phyloP scores from a whole-genome alignment of 2,329 filamentous ascomycete genomes.

The Exophiala xenobiotica region DNA sequence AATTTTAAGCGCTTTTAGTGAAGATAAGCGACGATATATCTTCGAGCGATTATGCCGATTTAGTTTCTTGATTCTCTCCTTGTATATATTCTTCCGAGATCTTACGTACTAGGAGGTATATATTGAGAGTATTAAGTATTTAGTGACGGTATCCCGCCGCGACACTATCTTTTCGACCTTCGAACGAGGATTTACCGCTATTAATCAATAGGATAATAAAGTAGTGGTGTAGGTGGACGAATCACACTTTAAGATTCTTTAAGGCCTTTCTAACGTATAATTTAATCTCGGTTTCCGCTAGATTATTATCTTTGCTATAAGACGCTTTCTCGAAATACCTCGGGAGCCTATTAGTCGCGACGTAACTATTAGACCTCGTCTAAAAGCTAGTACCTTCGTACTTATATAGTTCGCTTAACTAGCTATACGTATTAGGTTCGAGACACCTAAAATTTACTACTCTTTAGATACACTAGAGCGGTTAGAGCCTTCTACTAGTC shows the following conservation, averaged over 20 bases:
- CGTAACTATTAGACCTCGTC: background rate
- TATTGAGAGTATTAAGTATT: conserved; percentile 32
- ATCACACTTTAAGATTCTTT: background rate
- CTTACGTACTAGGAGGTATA: conserved; percentile 36
- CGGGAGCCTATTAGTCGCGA: background rate
- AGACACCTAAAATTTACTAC: background rate
- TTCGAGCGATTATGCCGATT: background rate
- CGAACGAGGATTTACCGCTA: conserved; percentile 1
- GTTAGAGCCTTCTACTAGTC: background rate
- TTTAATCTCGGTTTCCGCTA: background rate
- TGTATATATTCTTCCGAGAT: conserved; percentile 41
- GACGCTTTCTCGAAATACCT: background rate
- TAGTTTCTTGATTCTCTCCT: conserved; percentile 37
- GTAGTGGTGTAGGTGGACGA: conserved; percentile 2
- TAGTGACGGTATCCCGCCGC: conserved; percentile 2
- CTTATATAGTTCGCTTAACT: background rate
- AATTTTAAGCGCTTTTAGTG: conserved; percentile 37
- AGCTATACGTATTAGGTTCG: background rate
- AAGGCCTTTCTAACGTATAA: background rate
- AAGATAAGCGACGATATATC: conserved; percentile 28
- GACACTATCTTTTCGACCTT: conserved; percentile 8
- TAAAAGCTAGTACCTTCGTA: background rate
- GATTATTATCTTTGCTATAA: conserved; percentile 1
- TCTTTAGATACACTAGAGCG: background rate
- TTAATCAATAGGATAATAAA: conserved; percentile 2